Evolutionary conservation across 331 rosid species (phyloP), one percentile per base, ranked within the genome.

Genomic region (Cydonia oblonga): DNA sequence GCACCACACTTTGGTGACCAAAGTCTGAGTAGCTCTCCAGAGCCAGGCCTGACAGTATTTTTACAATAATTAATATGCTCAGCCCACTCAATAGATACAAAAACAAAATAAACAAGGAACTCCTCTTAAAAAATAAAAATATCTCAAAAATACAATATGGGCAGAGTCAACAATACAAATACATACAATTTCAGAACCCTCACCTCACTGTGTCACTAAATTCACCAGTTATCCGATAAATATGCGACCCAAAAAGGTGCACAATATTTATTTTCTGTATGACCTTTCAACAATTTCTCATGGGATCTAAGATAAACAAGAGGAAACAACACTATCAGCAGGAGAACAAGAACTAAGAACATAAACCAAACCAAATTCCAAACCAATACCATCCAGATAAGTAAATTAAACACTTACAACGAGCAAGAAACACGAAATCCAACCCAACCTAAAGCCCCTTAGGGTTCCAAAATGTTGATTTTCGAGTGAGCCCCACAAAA

Each of bases 1-100:
- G 84, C 88, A 88, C 85, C 32, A 71, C 82, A 79, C 89, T 85
- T 80, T 78, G 90, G 79, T 81, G 86, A 83, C 84, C 77, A 79
- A 86, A 84, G 78, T 84, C 91, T 83, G 83, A 54, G 85, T 85
- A 89, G 87, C 90, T 83, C 79, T 88, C 89, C 78, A 85, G 80
- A 85, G 91, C 96, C 91, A 88, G 88, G 77, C 91, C 90, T 81
- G 65, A 82, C 83, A 59, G 58, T 70, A 23, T n/a, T 56, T 44
- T 66, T 57, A 80, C 81, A 53, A 61, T 35, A 73, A 63, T 65
- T 69, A 81, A 64, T 75, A 78, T 75, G 61, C 77, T 80, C 72
- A 46, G 60, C 69, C 84, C 83, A 71, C 81, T 75, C 79, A 73
- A 77, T 51, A 32, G 24, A 56, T 59, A 75, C 63, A 74, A 73